Percentiles rank a stretch among this genome's conserved stretches.
These are phyloP conservation scores for Ophiocordyceps sinensis DNA, from an alignment of 2,329 filamentous ascomycete species.

Conservation along the genomic window DNA sequence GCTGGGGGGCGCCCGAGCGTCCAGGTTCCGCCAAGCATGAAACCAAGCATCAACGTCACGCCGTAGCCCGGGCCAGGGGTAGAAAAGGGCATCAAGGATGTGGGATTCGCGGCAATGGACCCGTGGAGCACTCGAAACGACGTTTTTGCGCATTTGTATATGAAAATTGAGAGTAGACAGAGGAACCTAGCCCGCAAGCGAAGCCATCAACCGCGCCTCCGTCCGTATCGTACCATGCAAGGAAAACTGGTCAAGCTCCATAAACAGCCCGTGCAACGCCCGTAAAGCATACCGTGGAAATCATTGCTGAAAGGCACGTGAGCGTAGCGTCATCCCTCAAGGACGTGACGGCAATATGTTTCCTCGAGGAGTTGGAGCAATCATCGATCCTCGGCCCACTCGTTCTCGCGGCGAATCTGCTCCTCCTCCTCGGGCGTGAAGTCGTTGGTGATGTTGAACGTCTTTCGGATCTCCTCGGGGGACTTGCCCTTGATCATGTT, in stretches of 20 bases:
- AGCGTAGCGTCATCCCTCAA: neutral
- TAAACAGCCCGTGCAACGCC: conserved; percentile 9
- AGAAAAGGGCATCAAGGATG: too few species aligned
- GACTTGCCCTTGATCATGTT: conserved; percentile 99
- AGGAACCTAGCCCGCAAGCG: neutral
- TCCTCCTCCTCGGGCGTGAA: conserved; percentile 99
- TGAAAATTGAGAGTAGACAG: neutral
- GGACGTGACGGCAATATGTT: neutral
- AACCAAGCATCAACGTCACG: too few species aligned
- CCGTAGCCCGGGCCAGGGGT: too few species aligned
- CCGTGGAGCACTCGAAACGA: neutral
- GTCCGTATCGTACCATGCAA: conserved; percentile 1
- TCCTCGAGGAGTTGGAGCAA: too few species aligned
- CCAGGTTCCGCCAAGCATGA: too few species aligned
- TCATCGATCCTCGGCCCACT: conserved; percentile 76
- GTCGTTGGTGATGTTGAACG: conserved; percentile 99
- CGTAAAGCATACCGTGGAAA: conserved; percentile 1
- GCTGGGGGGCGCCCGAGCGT: too few species aligned
- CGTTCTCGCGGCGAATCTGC: conserved; percentile 84
- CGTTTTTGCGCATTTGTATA: neutral
- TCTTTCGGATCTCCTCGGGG: conserved; percentile 97
- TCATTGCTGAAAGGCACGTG: neutral
- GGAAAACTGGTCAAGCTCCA: conserved; percentile 3
- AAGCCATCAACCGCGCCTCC: neutral
- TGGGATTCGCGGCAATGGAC: too few species aligned